These are phyloP conservation scores for Tolypocladium nubicola DNA, from an alignment of 2,329 filamentous ascomycete genomes.

Conservation along the genomic window DNA sequence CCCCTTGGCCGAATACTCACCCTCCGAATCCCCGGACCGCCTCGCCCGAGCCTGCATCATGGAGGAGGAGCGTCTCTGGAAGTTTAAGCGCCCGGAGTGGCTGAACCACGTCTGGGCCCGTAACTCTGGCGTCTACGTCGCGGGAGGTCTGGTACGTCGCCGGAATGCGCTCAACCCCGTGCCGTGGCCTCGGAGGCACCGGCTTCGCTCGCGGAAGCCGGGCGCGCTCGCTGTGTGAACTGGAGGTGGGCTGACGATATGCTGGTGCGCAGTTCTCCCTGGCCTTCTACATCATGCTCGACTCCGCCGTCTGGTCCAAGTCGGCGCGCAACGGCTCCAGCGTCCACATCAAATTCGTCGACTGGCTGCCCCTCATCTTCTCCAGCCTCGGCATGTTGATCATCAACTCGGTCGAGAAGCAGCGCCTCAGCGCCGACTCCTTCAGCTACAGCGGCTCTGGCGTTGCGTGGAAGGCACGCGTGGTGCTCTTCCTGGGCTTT, in stretches of 20 bases:
- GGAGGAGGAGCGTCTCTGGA: constrained; percentile 58
- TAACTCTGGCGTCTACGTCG: constrained; percentile 51
- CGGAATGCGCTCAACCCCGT: background rate
- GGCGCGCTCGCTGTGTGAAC: background rate
- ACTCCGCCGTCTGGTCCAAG: constrained; percentile 57
- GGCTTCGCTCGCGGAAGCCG: background rate
- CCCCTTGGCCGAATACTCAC: background rate
- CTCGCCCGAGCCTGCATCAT: constrained; percentile 23
- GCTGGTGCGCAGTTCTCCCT: constrained; percentile 47
- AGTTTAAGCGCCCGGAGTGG: constrained; percentile 57
- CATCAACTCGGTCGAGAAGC: constrained; percentile 61
- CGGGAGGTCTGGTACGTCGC: constrained; percentile 49
- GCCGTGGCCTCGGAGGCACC: background rate
- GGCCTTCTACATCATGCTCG: constrained; percentile 59
- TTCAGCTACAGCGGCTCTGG: constrained; percentile 52
- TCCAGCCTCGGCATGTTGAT: constrained; percentile 58
- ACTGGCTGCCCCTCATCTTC: constrained; percentile 62
- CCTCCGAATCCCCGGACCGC: background rate
- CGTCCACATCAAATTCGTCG: constrained; percentile 53
- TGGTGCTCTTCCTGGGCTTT: constrained; percentile 58
- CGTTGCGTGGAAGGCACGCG: constrained; percentile 58
- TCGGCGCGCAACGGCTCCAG: constrained; percentile 47
- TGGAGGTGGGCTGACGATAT: background rate
- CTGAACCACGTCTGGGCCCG: constrained; percentile 53
- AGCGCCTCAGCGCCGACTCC: constrained; percentile 51